phyloP scores from a whole-genome alignment of 2,329 filamentous ascomycete genomes.

The Metarhizium anisopliae region DNA sequence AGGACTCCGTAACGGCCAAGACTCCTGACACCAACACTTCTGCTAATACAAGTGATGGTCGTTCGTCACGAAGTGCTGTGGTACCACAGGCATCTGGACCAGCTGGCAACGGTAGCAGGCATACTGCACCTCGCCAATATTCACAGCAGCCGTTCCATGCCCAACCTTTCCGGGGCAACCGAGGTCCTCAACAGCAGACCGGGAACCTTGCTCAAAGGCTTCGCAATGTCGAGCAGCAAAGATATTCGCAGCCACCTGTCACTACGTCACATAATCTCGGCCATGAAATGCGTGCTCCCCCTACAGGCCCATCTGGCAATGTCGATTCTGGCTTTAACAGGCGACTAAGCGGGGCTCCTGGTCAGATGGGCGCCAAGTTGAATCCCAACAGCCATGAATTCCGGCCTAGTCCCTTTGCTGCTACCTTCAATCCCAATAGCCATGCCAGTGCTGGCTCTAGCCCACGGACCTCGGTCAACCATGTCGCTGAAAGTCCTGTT shows the following conservation, averaged over 20 bases:
- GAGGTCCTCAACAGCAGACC: slow-evolving; percentile 31
- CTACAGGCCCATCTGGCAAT: slow-evolving; percentile 60
- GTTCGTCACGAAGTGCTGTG: slow-evolving; percentile 24
- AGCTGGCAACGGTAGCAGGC: slow-evolving; percentile 26
- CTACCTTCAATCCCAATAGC: slow-evolving; percentile 67
- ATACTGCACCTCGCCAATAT: slow-evolving; percentile 39
- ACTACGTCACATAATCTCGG: slow-evolving; percentile 42
- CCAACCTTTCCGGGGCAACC: slow-evolving; percentile 39
- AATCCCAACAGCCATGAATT: slow-evolving; percentile 70
- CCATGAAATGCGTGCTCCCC: slow-evolving; percentile 61
- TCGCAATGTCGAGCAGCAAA: slow-evolving; percentile 43
- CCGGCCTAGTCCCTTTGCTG: slow-evolving; percentile 72
- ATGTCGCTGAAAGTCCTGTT: slow-evolving; percentile 26
- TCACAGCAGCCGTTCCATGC: slow-evolving; percentile 36
- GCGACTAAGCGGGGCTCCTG: slow-evolving; percentile 40
- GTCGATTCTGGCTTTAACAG: slow-evolving; percentile 43
- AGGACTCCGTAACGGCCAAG: slow-evolving; percentile 34
- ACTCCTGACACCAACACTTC: slow-evolving; percentile 15
- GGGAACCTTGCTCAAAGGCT: slow-evolving; percentile 42
- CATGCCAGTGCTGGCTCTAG: slow-evolving; percentile 62
- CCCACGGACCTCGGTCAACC: slow-evolving; percentile 54
- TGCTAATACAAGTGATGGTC: slow-evolving; percentile 15
- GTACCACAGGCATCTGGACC: slow-evolving; percentile 22
- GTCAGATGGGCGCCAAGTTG: slow-evolving; percentile 45
- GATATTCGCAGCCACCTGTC: slow-evolving; percentile 32